Percentiles rank a stretch among this genome's conserved stretches.
These are phyloP conservation scores for Penicillium herquei DNA, from an alignment of 495 filamentous ascomycete species.

Conservation along the genomic window DNA sequence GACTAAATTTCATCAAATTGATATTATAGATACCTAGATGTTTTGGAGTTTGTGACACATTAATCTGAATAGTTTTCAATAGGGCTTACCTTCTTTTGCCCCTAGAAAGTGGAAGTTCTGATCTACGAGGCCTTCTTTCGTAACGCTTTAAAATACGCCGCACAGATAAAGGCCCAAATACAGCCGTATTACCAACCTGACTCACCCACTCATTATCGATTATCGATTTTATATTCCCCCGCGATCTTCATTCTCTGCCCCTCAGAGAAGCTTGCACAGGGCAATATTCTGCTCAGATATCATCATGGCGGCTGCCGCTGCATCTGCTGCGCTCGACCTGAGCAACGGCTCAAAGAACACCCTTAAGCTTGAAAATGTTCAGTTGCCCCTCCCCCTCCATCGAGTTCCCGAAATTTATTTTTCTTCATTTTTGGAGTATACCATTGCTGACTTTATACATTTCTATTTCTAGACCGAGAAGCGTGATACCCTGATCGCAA, in stretches of 20 bases:
- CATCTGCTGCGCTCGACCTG: slow-evolving; percentile 57
- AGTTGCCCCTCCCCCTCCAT: slow-evolving; percentile 31
- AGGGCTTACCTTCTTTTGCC: too few species aligned
- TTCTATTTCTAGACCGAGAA: slow-evolving; percentile 71
- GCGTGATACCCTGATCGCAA: slow-evolving; percentile 78
- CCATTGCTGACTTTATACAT: slow-evolving; percentile 16
- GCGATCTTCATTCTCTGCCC: slow-evolving; percentile 28
- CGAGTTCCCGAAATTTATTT: slow-evolving; percentile 15
- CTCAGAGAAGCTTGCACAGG: slow-evolving; percentile 27
- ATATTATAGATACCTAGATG: too few species aligned
- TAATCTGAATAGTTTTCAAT: too few species aligned
- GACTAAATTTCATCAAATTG: not conserved
- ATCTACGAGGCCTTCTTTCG: too few species aligned
- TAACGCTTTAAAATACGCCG: not conserved
- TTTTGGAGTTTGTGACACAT: too few species aligned
- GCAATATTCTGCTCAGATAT: slow-evolving; percentile 17
- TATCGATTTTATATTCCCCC: slow-evolving; percentile 25
- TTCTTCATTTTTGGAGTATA: not conserved
- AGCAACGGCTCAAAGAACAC: slow-evolving; percentile 63
- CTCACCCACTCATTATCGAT: slow-evolving; percentile 13
- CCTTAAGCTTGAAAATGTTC: slow-evolving; percentile 71
- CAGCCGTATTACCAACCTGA: slow-evolving; percentile 15
- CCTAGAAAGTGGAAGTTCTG: too few species aligned
- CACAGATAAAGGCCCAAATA: slow-evolving; percentile 13
- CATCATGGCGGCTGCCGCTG: slow-evolving; percentile 56